Conservation (phyloP, 345 rosid genomes). For the Luvunga scandens region DNA sequence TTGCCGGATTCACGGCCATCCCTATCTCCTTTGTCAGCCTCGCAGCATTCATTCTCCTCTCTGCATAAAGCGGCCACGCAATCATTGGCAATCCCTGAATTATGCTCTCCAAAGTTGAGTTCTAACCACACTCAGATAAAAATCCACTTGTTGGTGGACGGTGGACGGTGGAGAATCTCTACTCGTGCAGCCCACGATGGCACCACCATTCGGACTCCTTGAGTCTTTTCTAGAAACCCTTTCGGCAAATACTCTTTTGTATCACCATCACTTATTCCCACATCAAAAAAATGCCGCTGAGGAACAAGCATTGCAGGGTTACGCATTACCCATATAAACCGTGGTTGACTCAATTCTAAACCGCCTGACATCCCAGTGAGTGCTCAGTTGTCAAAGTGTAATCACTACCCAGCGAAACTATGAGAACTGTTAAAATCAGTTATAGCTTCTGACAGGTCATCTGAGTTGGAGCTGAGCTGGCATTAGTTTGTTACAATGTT, state of each 20-base stretch:
- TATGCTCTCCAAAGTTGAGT: conserved; percentile 42
- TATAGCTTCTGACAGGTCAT: no score
- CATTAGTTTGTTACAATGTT: no score
- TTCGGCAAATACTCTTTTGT: conserved; percentile 27
- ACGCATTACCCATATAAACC: conserved; percentile 41
- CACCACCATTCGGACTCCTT: conserved; percentile 24
- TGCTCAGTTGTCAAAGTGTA: conserved; percentile 34
- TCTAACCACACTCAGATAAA: conserved; percentile 54
- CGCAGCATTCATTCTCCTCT: conserved; percentile 42
- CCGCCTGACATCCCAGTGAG: conserved; percentile 38
- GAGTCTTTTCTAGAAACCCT: conserved; percentile 34
- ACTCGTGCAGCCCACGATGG: conserved; percentile 37
- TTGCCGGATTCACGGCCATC: conserved; percentile 30
- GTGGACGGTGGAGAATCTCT: conserved; percentile 36
- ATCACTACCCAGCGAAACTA: conserved; percentile 42
- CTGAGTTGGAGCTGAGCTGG: no score
- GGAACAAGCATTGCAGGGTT: conserved; percentile 20
- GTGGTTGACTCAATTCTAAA: conserved; percentile 36
- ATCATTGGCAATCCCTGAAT: conserved; percentile 39
- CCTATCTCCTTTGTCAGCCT: conserved; percentile 32
- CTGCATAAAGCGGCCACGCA: conserved; percentile 51
- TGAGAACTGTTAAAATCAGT: conserved; percentile 16
- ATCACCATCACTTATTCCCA: conserved; percentile 20
- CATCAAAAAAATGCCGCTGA: conserved; percentile 14
- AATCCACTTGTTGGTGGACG: conserved; percentile 42